Evolutionary conservation across 2,329 filamentous ascomycete genomes (phyloP).

Genomic region (Talaromyces pinophilus): DNA sequence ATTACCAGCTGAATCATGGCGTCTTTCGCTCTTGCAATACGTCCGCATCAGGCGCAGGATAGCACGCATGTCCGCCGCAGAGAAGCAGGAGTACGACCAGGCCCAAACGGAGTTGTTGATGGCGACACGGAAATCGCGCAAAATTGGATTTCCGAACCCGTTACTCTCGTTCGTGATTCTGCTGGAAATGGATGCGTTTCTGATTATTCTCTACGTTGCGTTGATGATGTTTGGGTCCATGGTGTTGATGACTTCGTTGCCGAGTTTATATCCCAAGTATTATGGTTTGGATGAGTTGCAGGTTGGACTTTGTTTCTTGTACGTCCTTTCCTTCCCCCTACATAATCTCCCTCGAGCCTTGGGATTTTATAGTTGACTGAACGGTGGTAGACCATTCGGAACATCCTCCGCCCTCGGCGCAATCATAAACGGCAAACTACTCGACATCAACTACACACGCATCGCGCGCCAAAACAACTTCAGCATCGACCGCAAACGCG

Average conservation of each 20-base stretch:
- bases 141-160: conserved; percentile 36
- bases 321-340: neutral
- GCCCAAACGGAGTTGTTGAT: neutral
- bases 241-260: conserved; percentile 44
- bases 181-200: conserved; percentile 34
- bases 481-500: conserved; percentile 59
- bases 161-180: conserved; percentile 36
- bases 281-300: conserved; percentile 51
- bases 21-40: conserved; percentile 31
- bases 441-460: conserved; percentile 73
- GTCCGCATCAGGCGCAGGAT: conserved; percentile 4
- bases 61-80: conserved; percentile 13
- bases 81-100: conserved; percentile 13
- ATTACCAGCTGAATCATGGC: conserved; percentile 27
- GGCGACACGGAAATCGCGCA: conserved; percentile 20
- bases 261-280: conserved; percentile 46
- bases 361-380: neutral
- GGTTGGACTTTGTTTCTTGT: conserved; percentile 40
- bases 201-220: conserved; percentile 36
- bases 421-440: conserved; percentile 53
- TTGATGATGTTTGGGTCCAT: conserved; percentile 50
- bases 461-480: conserved; percentile 64
- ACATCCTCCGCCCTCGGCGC: conserved; percentile 24
- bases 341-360: too few species aligned
- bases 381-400: conserved; percentile 31